Base-by-base conservation (phyloP, 2,329 filamentous ascomycete genomes). In the Juglanconis oblonga region DNA sequence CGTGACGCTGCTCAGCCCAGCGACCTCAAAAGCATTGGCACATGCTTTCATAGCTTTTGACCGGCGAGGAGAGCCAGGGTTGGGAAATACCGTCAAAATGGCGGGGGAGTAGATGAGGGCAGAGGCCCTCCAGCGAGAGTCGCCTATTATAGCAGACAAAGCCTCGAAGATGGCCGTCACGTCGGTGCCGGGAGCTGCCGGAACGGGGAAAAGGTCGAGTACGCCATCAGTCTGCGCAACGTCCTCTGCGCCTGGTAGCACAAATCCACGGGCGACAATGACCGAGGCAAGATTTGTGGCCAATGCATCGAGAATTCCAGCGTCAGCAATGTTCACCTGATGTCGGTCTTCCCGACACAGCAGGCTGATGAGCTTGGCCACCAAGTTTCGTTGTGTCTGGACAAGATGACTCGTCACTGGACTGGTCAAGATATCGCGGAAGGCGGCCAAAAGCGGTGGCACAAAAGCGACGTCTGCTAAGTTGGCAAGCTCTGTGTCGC, bases 61-160 rank as follows among this genome's bases (percentile, higher is more conserved):
- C 6, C 77, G 55, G n/a, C 67, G 75, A 1, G 80, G 74, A 56
- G 85, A 82, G 48, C 83, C 82, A 44, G 82, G 74, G 48, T 80
- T 79, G 2, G 88, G 88, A 62, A 92, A 90, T 10, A 90, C 83
- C 24, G 87, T 84, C 58, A 90, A 75, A 45, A 92, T 85, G 0
- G 86, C 82, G 1, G 88, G 88, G 1, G 89, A 88, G 61, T 84
- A 87, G 48, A 89, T 74, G 52, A 91, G 81, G 67, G 91, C 84
- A 64, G 88, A 88, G 9, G 91, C 87, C 57, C 92, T 85, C 72
- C 88, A 90, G 66, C 87, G 88, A 0, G 94, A 97, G 67, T 91
- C 86, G 62, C 87, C 84, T 53, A 97, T 84, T 52, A 97, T 89
- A 50, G 87, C 83, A 24, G 87, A 83, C 54, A 96, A 84, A 0